Evolutionary conservation across 169 alveolate species (phyloP).

Genomic region (Plasmodium coatneyi): DNA sequence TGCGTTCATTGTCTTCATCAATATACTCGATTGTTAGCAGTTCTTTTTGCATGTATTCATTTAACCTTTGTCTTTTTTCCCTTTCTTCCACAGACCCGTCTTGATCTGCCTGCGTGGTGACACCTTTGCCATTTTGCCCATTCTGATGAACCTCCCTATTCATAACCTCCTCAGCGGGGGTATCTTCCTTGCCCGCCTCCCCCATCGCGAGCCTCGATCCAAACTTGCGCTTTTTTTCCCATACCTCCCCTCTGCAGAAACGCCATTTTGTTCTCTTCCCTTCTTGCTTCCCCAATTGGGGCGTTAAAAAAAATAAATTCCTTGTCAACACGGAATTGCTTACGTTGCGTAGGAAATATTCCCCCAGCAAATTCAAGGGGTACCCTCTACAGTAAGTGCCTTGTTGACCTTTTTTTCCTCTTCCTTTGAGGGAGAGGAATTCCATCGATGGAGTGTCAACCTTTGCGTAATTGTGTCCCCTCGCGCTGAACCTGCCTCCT

Average conservation of each 20-base stretch:
- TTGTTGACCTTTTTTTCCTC: neutral
- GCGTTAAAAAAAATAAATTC: neutral
- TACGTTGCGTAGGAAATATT: neutral
- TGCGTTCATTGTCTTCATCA: constrained; percentile 59
- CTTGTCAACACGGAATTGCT: neutral
- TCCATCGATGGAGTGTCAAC: neutral
- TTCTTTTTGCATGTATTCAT: constrained; percentile 11
- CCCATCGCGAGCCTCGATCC: neutral
- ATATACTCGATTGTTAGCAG: constrained; percentile 22
- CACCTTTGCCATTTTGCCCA: neutral
- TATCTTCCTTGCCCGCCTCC: neutral
- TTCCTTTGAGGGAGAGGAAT: neutral
- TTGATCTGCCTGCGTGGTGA: neutral
- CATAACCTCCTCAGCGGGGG: neutral
- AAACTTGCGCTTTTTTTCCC: neutral
- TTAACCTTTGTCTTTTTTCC: neutral
- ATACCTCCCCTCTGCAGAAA: neutral
- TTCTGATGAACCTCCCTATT: neutral
- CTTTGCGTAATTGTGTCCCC: neutral
- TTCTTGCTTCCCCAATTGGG: neutral
- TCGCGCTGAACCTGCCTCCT: neutral
- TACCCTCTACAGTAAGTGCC: neutral
- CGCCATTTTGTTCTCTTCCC: neutral
- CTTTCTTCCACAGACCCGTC: neutral
- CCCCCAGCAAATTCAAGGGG: neutral